Evolutionary conservation across 108 stramenopile genomes (phyloP).

Genomic region (Fragilariopsis cylindrus): DNA sequence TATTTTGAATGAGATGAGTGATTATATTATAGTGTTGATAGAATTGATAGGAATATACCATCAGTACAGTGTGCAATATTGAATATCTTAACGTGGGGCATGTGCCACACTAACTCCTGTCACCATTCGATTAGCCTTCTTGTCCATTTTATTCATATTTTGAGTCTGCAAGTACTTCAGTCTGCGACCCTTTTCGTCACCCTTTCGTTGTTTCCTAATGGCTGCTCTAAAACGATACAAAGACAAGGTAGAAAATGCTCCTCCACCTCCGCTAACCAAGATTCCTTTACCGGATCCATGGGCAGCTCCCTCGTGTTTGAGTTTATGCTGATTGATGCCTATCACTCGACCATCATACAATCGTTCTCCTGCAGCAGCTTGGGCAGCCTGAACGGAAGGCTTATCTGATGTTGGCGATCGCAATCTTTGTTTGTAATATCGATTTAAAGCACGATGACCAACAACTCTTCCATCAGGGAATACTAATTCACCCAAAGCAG

Average conservation of each 20-base stretch:
- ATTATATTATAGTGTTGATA: no score
- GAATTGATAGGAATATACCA: no score
- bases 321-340: slow-evolving; percentile 32
- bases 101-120: slow-evolving; percentile 79
- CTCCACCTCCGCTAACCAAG: slow-evolving; percentile 38
- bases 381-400: slow-evolving; percentile 68
- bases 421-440: slow-evolving; percentile 83
- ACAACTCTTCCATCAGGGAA: slow-evolving; percentile 88
- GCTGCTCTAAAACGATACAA: slow-evolving; percentile 84
- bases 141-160: slow-evolving; percentile 87
- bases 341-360: slow-evolving; percentile 70
- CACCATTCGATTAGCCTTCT: slow-evolving; percentile 82
- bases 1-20: no score
- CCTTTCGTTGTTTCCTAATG: slow-evolving; percentile 77
- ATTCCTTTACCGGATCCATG: slow-evolving; percentile 61
- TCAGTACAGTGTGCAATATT: no score
- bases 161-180: slow-evolving; percentile 36
- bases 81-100: slow-evolving; percentile 52
- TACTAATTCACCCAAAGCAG: slow-evolving; percentile 83
- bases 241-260: slow-evolving; percentile 71
- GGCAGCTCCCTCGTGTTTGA: slow-evolving; percentile 20
- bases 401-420: slow-evolving; percentile 45
- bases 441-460: slow-evolving; percentile 76
- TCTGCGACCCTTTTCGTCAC: slow-evolving; percentile 57
- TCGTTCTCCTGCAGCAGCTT: slow-evolving; percentile 75